These are phyloP conservation scores for Tritrichomonas musculus DNA, from an alignment of 208 protist genomes.

Conservation along the genomic window DNA sequence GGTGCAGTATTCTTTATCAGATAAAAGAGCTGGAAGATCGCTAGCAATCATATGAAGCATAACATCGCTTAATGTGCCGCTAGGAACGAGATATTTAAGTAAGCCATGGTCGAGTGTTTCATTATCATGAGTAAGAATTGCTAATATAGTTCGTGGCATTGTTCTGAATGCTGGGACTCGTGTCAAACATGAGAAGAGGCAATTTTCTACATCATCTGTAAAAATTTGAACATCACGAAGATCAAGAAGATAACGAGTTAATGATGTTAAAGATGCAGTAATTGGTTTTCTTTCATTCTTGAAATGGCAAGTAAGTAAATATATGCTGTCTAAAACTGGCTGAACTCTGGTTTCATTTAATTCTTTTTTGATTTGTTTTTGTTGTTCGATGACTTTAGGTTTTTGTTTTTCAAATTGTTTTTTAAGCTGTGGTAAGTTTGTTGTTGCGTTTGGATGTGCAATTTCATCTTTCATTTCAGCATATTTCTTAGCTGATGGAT, in stretches of 20 bases:
- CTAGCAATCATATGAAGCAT: neutral
- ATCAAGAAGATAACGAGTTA: neutral
- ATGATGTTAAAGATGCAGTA: neutral
- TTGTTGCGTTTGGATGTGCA: neutral
- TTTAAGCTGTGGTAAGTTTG: neutral
- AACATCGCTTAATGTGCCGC: neutral
- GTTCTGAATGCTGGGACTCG: neutral
- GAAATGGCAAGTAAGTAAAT: neutral
- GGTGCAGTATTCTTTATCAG: neutral
- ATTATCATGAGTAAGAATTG: neutral
- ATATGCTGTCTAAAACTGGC: neutral
- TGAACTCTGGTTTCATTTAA: neutral
- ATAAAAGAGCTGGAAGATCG: neutral
- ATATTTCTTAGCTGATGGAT: constrained; percentile 11
- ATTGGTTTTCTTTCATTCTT: neutral
- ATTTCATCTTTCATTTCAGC: constrained; percentile 19
- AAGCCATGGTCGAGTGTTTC: neutral
- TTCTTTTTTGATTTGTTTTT: neutral
- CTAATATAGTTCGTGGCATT: neutral
- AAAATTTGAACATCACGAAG: neutral
- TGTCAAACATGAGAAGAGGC: neutral
- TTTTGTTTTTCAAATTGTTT: constrained; percentile 8
- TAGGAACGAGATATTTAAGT: neutral
- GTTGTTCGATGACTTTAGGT: neutral
- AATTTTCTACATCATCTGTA: neutral